Evolutionary conservation across 116 monocot genomes (phyloP).

Genomic region (Iris pallida): DNA sequence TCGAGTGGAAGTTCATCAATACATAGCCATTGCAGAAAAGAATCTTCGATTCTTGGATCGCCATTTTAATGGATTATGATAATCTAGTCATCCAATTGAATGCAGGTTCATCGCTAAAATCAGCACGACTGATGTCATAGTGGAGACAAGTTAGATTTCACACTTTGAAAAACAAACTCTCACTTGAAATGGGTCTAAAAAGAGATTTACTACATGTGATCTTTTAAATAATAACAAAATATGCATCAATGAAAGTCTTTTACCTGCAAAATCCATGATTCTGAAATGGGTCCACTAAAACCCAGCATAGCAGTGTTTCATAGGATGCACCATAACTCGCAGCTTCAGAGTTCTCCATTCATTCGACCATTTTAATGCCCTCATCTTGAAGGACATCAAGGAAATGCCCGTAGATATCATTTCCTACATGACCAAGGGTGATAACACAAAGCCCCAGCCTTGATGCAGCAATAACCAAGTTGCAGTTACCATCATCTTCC

Average conservation of each 20-base stretch:
- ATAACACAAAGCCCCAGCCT: slow-evolving; percentile 75
- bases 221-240: slow-evolving; percentile 33
- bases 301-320: slow-evolving; percentile 97
- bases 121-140: slow-evolving; percentile 56
- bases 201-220: no score
- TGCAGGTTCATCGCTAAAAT: slow-evolving; percentile 83
- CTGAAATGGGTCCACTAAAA: slow-evolving; percentile 91
- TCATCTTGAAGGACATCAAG: slow-evolving; percentile 77
- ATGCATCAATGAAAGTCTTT: neutral
- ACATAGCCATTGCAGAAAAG: slow-evolving; percentile 96
- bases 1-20: slow-evolving; percentile 77
- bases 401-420: slow-evolving; percentile 84
- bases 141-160: slow-evolving; percentile 7
- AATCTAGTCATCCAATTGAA: slow-evolving; percentile 81
- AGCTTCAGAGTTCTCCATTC: slow-evolving; percentile 53
- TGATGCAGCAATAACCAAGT: slow-evolving; percentile 85
- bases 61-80: slow-evolving; percentile 36
- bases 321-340: slow-evolving; percentile 25
- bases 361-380: slow-evolving; percentile 58
- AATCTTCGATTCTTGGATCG: slow-evolving; percentile 73
- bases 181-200: neutral
- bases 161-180: slow-evolving; percentile 2
- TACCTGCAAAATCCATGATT: slow-evolving; percentile 98
- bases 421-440: slow-evolving; percentile 87
- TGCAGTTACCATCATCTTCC: slow-evolving; percentile 98